Base-by-base conservation (phyloP, 2,329 filamentous ascomycete genomes). In the Periconia macrospinosa region DNA sequence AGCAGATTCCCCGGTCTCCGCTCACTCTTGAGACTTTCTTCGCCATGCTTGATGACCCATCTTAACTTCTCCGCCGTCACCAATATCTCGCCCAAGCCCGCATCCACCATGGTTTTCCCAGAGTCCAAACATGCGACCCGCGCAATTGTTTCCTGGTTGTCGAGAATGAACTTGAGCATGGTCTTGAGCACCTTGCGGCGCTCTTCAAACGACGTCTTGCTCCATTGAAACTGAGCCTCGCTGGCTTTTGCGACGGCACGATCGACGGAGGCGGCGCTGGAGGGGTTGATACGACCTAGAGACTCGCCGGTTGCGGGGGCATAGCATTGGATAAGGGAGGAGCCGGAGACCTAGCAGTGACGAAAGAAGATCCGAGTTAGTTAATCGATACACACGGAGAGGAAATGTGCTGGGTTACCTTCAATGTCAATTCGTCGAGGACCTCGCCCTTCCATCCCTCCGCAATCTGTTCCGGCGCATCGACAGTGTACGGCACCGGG, bases 31-130 rank as follows among this genome's bases (percentile, higher is more conserved):
- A 99, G 76, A 0, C 92, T 90, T 66, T 84, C 85, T 75, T 97
- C 92, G 63, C 94, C 94, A 75, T 99, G 91, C 59, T 86, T 80
- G 58, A 97, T 87, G 2, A 92, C 96, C 94, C 94, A 99, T 69
- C 90, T 87, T 55, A 99, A 82, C 79, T 96, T 97, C 80, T 97
- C 94, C 0, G 84, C 87, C 7, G 94, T 97, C 41, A 97, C 92
- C 51, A 99, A 81, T 59, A 97, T 92, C 81, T 99, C 94, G 49
- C 94, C 94, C 52, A 99, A 86, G 62, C 90, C 87, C 1, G 93
- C 94, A 76, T 99, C 94, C 40, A 97, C 86, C 79, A 93, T 90
- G 1, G 95, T 97, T 81, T 99, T 99, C 59, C 94, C 94, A 41
- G 91, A 95, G 76, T 99, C 94, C 35, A 96, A 81, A 68, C 91